Base-by-base conservation (phyloP, 2,329 filamentous ascomycete genomes). In the Penicillium capsulatum region DNA sequence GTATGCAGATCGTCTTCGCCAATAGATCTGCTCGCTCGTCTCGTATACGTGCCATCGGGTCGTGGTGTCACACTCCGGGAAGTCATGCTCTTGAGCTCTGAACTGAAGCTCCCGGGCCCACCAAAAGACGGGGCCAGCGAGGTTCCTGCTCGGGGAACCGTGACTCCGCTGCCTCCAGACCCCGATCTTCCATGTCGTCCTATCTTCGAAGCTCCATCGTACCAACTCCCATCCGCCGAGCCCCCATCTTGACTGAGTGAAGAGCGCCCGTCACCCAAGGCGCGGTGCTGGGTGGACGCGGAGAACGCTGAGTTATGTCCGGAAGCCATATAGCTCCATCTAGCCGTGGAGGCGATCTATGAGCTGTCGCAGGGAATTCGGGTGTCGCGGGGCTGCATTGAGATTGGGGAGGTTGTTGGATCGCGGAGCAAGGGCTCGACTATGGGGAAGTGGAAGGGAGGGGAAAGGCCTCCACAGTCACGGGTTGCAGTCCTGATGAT, bases 101-200 rank as follows among this genome's bases (percentile, higher is more conserved):
- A 83, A 56, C 83, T 94, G 72, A 96, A 96, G 71, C 88, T 95
- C 30, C 90, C 90, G 3, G 78, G 79, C 1, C 83, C 83, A 17
- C 78, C 81, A 39, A 80, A 75, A 24, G 81, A 80, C 10, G 84
- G 79, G 45, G 82, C 83, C 57, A 89, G 75, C 34, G 84, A 87
- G 48, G 80, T 51, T 27, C 47, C 19, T 22, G 5, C 79, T 37
- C 85, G 79, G 13, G 81, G 77, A 34, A 75, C 79, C 61, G 80
- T 84, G 40, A 79, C 82, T 54, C 80, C 73, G 58, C 73, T 72
- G 44, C 73, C 67, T 39, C 72, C 69, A 29, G 79, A 79, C 32
- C 74, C 63, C n/a, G 78, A 77, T 36, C 78, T 72, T 46, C 68
- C 58, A 53, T 64, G 63, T 43, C 65, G 53, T 24, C 56, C 61